These are phyloP conservation scores for Amaranthus hypochondriacus DNA, from an alignment of 148 eudicot species.

Conservation along the genomic window DNA sequence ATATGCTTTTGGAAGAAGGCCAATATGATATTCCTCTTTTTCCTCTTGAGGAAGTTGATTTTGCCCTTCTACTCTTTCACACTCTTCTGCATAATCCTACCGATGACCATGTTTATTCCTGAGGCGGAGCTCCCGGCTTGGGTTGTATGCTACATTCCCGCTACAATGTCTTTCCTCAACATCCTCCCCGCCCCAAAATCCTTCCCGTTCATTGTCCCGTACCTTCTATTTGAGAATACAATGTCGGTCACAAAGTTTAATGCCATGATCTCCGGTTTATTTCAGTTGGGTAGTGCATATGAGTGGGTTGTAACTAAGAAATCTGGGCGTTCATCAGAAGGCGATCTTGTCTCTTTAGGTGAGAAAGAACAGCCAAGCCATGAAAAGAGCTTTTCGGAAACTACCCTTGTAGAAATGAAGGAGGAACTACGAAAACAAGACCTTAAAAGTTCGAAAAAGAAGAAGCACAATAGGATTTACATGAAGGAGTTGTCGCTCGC, in stretches of 20 bases:
- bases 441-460: constrained; percentile 39
- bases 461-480: constrained; percentile 81
- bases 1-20: constrained; percentile 82
- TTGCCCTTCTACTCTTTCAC: constrained; percentile 96
- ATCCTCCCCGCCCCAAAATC: constrained; percentile 94
- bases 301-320: constrained; percentile 99
- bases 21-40: constrained; percentile 84
- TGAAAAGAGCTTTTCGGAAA: constrained; percentile 53
- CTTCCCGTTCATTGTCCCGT: constrained; percentile 92
- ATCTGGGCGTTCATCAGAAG: constrained; percentile 97
- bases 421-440: constrained; percentile 49
- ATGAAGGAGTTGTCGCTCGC: constrained; percentile 82
- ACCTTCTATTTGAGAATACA: constrained; percentile 95
- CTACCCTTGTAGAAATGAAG: constrained; percentile 46
- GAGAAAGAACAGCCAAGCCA: constrained; percentile 40
- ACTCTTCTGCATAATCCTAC: constrained; percentile 87
- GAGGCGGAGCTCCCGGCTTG: constrained; percentile 88
- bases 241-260: constrained; percentile 98
- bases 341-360: constrained; percentile 54
- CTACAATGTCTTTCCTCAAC: constrained; percentile 84
- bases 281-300: constrained; percentile 89
- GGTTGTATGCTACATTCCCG: constrained; percentile 92
- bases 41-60: constrained; percentile 80
- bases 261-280: constrained; percentile 95
- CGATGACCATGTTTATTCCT: constrained; percentile 97